Evolutionary conservation across 2,329 filamentous ascomycete genomes (phyloP), one percentile per base, ranked within the genome.

Genomic region (Ustilaginoidea virens): DNA sequence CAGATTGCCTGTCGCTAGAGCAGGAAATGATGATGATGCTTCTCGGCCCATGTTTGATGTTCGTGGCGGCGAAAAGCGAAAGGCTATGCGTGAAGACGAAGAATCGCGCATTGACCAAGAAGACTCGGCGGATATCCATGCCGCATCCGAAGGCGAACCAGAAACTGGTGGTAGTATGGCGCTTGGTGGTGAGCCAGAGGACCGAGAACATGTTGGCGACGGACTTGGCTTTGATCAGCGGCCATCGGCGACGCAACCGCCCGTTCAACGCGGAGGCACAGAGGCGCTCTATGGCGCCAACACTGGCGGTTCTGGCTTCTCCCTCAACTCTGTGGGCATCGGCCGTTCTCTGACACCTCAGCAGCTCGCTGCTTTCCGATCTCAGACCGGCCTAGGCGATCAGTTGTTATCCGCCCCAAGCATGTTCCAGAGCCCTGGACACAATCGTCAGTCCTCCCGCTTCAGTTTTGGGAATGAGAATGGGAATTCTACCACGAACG

Each of bases 151-250:
- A 38, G 82, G 81, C 33, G 77, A 79, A 32, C 72, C 74, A 2
- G 85, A 90, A 51, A 80, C 80, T 39, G 81, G 80, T 25, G 72
- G 73, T 10, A 96, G 87, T 48, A 63, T 90, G 33, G 86, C 92
- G 33, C 65, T 96, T 12, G 87, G 87, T 33, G 87, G 87, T 24
- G 87, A 96, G 48, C 87, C 87, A 0, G 87, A 96, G 48, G 83
- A 92, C 39, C 66, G 69, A 36, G 76, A 82, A 14, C 54, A 56
- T 25, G 46, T 52, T 12, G 59, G 61, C 12, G 67, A 70, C 28
- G 53, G 53, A 22, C 58, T 66, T 40, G 47, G 51, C 26, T 66
- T 66, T 23, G 63, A 67, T 24, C 67, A 70, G 33, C 67, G 74
- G 35, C 68, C 74, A 28, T 70, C 73, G 34, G 72, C 70, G 9